phyloP scores from a whole-genome alignment of 345 rosid species.

The Eucalyptus cloeziana region DNA sequence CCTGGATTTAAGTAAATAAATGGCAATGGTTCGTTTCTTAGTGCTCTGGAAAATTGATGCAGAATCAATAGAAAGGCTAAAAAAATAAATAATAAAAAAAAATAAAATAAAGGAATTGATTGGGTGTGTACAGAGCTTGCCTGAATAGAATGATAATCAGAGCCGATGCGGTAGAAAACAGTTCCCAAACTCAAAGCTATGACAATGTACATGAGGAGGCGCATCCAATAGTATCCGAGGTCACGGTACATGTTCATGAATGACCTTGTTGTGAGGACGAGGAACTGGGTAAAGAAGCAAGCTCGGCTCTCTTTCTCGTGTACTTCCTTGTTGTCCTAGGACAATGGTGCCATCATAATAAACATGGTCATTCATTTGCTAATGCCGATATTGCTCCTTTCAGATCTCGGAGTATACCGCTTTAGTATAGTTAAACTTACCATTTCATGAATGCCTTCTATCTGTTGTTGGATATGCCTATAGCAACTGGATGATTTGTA shows the following conservation, averaged over 20 bases:
- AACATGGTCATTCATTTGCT: not conserved
- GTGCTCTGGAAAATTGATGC: not conserved
- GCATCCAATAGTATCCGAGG: slow-evolving; percentile 2
- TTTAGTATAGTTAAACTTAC: not conserved
- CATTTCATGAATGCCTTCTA: slow-evolving; percentile 13
- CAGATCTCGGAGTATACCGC: not conserved
- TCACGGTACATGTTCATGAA: slow-evolving; percentile 11
- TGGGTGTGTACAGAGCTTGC: not conserved
- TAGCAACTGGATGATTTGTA: slow-evolving; percentile 18
- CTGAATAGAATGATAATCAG: slow-evolving; percentile 6
- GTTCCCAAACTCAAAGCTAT: not conserved
- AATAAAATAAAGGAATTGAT: not conserved
- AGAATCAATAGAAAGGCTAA: no score
- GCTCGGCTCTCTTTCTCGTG: slow-evolving; percentile 11
- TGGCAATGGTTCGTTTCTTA: not conserved
- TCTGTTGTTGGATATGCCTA: slow-evolving; percentile 3
- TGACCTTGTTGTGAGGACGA: slow-evolving; percentile 31
- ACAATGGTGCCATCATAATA: not conserved
- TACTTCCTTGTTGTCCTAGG: not conserved
- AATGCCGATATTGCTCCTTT: not conserved
- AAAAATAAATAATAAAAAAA: no score
- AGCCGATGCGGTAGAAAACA: not conserved
- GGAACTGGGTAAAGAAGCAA: slow-evolving; percentile 16
- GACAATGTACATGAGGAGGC: not conserved
- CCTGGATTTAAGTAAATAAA: slow-evolving; percentile 2